Conservation (phyloP, 495 filamentous ascomycete genomes). For the Bryoglossum gracile region DNA sequence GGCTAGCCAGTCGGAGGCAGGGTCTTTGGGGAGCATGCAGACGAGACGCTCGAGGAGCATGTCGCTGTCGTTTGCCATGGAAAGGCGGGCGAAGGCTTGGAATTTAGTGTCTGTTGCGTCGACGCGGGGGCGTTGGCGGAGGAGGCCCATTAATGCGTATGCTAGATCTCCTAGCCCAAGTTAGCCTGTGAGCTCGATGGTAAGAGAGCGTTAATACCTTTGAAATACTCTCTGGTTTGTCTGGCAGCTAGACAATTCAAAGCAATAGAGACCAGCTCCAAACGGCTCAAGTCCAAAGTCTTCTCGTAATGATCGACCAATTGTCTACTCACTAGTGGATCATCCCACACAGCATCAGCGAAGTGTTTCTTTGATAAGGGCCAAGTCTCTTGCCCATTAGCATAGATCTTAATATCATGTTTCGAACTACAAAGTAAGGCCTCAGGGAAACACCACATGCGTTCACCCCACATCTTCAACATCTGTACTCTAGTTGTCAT, state of each 20-base stretch:
- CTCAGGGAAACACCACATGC: conserved; percentile 43
- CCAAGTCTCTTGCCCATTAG: no score
- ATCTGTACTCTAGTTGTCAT: conserved; percentile 17
- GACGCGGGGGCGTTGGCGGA: conserved; percentile 30
- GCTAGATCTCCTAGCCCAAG: conserved; percentile 38
- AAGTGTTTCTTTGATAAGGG: conserved; percentile 24
- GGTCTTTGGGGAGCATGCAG: conserved; percentile 28
- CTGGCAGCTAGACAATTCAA: no score
- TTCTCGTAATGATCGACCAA: conserved; percentile 35
- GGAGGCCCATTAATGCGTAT: conserved; percentile 42
- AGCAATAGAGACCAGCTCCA: conserved; percentile 29
- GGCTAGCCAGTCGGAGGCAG: conserved; percentile 13
- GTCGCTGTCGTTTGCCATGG: conserved; percentile 37
- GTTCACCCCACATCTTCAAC: conserved; percentile 38
- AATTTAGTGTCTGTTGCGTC: conserved; percentile 33
- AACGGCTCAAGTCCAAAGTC: conserved; percentile 29
- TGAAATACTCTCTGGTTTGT: conserved; percentile 7
- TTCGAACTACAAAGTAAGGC: no score
- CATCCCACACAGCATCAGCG: conserved; percentile 18
- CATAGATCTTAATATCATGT: no score
- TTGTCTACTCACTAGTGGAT: conserved; percentile 16
- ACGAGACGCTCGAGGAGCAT: conserved; percentile 37
- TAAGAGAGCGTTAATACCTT: neutral
- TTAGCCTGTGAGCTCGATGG: no score
- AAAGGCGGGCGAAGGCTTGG: conserved; percentile 40